Base-by-base conservation (phyloP, 345 rosid genomes). In the Lumnitzera racemosa region DNA sequence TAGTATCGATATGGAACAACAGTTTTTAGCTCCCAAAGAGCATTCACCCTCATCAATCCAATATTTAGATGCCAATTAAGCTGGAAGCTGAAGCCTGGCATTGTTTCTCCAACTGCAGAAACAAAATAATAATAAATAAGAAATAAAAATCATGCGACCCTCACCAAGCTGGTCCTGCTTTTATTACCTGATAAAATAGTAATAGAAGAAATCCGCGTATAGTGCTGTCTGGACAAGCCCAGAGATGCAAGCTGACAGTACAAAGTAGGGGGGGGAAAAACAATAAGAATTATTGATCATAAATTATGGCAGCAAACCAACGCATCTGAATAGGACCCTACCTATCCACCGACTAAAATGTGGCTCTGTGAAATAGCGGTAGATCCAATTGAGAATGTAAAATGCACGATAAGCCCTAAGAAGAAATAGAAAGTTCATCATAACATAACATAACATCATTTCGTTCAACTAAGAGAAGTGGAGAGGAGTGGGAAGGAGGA, bases 191-290 rank as follows among this genome's bases (percentile, higher is more conserved):
- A 85, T 51, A 73, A 89, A 89, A 71, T 91, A 91, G 76, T 85
- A 91, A 70, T 91, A 91, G 76, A 91, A 91, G 86, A 91, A 91
- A 72, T 91, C 96, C 1, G 89, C 96, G 46, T 91, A 89, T 15
- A 91, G 85, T 60, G 84, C 95, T 51, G 92, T 91, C 67, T 91
- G 98, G 71, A 86, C 63, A 48, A 91, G 75, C 65, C 96, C 98
- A 20, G 96, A 87, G 46, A 85, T 43, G 24, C 95, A 89, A 65
- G 96, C 98, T 91, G 91, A 65, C 15, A 66, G 59, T 67, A 27
- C 9, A 36, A 24, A 62, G 43, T 15, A 47, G 48, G 46, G 11
- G 51, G 2, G 23, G 51, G 51, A 0, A 65, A 7, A 56, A 17
- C 56, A 48, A 56, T 67, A 55, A 66, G 69, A 41, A 67, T 12